These are phyloP conservation scores for Rhynchosporium secalis DNA, from an alignment of 2,329 filamentous ascomycete genomes.

Conservation along the genomic window DNA sequence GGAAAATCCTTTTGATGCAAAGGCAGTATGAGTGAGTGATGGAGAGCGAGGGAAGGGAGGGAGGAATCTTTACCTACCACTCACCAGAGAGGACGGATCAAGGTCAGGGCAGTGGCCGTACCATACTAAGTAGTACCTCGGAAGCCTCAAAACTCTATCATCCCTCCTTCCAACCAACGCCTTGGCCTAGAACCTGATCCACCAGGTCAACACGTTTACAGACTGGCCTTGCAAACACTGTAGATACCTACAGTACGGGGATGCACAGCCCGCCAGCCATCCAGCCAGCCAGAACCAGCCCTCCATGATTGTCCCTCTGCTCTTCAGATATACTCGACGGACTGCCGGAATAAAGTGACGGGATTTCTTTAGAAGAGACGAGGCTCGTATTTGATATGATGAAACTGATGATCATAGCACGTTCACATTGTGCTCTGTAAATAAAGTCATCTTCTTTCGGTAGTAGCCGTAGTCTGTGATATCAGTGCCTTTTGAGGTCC, in stretches of 20 bases:
- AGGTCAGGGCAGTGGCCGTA: too few species aligned
- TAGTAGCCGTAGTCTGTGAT: too few species aligned
- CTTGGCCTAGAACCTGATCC: too few species aligned
- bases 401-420: neutral
- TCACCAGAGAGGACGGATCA: too few species aligned
- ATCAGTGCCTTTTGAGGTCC: neutral
- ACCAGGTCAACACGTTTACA: too few species aligned
- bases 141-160: too few species aligned
- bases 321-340: neutral
- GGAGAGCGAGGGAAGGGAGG: neutral
- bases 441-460: too few species aligned
- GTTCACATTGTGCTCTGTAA: too few species aligned
- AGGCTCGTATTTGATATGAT: neutral
- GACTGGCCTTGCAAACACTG: neutral
- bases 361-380: neutral
- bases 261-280: neutral
- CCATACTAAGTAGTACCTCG: too few species aligned
- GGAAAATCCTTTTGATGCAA: neutral
- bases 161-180: too few species aligned
- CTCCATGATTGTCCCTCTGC: neutral
- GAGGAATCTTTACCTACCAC: too few species aligned
- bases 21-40: neutral
- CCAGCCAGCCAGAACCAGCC: neutral
- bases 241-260: too few species aligned
- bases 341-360: neutral